Base-by-base conservation (phyloP, 768 basidiomycete genomes). In the Amyloporia xantha region DNA sequence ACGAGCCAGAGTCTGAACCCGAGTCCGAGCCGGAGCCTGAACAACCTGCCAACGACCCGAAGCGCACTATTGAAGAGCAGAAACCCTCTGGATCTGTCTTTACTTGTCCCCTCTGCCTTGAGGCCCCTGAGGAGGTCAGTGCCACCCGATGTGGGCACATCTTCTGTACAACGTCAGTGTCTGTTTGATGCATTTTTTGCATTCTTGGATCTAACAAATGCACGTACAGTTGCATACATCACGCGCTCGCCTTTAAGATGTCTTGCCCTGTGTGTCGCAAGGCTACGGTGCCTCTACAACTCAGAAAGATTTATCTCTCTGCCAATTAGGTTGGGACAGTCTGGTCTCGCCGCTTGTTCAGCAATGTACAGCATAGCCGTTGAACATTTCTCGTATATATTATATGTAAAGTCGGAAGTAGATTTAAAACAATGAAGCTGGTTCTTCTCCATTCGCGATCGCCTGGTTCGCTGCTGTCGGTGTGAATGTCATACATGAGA, bases 81-180 rank as follows among this genome's bases (percentile, higher is more conserved):
- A 49, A 52, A n/a, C n/a, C 27, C 23, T 43, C 48, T 33, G 51
- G 54, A 6, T 30, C 64, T 13, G 30, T 53, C 25, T 47, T 59
- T 27, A 53, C 17, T 21, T 68, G 67, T 42, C 59, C 66, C 6
- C 59, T 67, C 21, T 67, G 67, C 46, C 61, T 67, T 5, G 55
- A 59, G 25, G 43, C 50, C 1, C 54, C 57, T 0, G 52, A 49
- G 35, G 54, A 54, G 6, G 63, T 61, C 45, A 58, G 55, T 33
- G 58, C 59, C 6, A 67, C 65, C 4, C 51, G 49, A 10, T 67
- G 67, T 47, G 67, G 66, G 13, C 66, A 66, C 41, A 24, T 66
- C 42, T 69, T 67, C 51, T 67, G 67, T 52, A 51, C 58, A n/a
- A 21, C 57, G 67, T 67, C 47, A 54, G 67, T 62, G 2, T 2